Conservation (phyloP, 306 rosid genomes). For the Oxytropis ochrocephala region DNA sequence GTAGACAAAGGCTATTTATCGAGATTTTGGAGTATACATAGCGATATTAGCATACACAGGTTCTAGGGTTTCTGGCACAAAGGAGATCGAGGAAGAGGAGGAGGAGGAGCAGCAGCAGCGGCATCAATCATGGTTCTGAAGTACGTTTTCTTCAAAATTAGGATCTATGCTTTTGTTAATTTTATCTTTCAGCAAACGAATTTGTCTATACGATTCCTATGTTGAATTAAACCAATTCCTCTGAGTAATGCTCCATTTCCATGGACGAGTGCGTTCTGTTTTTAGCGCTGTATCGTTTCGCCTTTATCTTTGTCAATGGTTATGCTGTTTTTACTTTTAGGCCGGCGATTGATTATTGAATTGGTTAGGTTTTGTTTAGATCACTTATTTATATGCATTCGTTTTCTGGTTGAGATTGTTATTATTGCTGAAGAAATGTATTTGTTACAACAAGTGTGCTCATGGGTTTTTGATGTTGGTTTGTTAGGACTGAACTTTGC, state of each 20-base stretch:
- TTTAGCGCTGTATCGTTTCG: too few species aligned
- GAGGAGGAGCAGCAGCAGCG: not conserved
- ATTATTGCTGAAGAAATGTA: not conserved
- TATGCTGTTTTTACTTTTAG: not conserved
- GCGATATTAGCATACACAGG: not conserved
- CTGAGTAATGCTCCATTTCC: not conserved
- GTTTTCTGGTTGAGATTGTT: not conserved
- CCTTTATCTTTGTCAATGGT: not conserved
- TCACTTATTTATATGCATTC: not conserved
- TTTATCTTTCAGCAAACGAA: not conserved
- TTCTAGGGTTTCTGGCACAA: slow-evolving; percentile 38
- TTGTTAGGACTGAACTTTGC: slow-evolving; percentile 72
- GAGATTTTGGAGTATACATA: slow-evolving; percentile 6
- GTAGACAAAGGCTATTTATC: not conserved
- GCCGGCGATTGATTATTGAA: not conserved
- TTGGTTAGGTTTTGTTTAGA: too few species aligned
- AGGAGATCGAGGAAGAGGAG: not conserved
- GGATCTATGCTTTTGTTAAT: not conserved
- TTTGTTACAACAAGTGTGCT: not conserved
- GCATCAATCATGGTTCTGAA: slow-evolving; percentile 73
- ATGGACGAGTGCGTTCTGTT: not conserved
- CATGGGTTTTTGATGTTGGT: slow-evolving; percentile 6
- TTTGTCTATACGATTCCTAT: not conserved
- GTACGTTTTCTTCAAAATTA: slow-evolving; percentile 26
- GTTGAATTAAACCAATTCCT: not conserved